Evolutionary conservation across 139 green algal species (phyloP).

Genomic region (Closterium sp.): DNA sequence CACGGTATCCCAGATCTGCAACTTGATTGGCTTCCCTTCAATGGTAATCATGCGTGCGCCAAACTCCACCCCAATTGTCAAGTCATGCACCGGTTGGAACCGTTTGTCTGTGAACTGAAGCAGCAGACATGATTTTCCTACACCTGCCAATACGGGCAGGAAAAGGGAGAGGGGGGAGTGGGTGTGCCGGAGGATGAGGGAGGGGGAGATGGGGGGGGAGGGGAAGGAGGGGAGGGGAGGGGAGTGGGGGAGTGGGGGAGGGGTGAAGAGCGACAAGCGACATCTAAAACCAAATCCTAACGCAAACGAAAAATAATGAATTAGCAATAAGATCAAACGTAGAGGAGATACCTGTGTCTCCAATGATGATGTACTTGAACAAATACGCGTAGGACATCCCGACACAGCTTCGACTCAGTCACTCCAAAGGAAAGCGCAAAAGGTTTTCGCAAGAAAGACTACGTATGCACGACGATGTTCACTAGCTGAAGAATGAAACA

Average conservation of each 20-base stretch:
- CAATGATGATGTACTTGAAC: constrained; percentile 99
- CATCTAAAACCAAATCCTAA: background rate
- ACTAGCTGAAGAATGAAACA: no score
- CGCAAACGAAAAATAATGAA: background rate
- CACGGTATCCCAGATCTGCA: constrained; percentile 80
- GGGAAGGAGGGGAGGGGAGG: background rate
- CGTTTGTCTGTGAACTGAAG: constrained; percentile 99
- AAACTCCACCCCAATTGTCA: constrained; percentile 92
- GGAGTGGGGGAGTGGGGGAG: background rate
- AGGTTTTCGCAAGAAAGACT: no score
- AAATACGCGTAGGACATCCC: constrained; percentile 67
- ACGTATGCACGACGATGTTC: background rate
- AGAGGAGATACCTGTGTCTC: constrained; percentile 78
- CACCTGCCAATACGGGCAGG: constrained; percentile 66
- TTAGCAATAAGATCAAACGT: background rate
- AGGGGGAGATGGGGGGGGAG: background rate
- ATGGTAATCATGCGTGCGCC: constrained; percentile 98
- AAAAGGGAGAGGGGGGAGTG: background rate
- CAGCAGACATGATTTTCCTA: constrained; percentile 98
- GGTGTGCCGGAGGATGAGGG: no score
- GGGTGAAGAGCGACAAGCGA: background rate
- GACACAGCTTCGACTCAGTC: no score
- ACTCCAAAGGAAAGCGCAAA: no score
- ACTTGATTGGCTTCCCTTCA: constrained; percentile 97
- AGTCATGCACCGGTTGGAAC: constrained; percentile 93